Conservation (phyloP, 163 green algal genomes). For the Prototheca cutis region DNA sequence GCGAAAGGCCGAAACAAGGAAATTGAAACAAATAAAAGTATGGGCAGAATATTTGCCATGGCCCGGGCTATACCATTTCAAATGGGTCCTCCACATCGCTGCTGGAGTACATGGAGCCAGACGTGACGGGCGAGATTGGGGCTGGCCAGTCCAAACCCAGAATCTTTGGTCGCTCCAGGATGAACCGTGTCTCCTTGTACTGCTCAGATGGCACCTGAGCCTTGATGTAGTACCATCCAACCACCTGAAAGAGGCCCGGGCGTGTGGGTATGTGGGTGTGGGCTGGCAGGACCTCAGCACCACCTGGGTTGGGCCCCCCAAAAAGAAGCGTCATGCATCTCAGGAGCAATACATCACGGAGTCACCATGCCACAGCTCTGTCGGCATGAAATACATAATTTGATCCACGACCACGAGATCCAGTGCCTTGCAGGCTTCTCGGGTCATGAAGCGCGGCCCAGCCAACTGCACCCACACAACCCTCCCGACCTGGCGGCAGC, state of each 20-base stretch:
- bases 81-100: constrained; percentile 1
- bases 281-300: too few relatives aligned
- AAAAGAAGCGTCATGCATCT: too few relatives aligned
- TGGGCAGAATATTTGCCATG: not conserved
- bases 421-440: too few relatives aligned
- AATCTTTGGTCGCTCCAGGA: constrained; percentile 11
- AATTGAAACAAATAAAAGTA: too few relatives aligned
- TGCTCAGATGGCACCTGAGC: constrained; percentile 8
- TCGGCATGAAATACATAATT: too few relatives aligned
- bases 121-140: not conserved
- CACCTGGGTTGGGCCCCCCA: too few relatives aligned
- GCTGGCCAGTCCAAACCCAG: constrained; percentile 1
- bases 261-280: not conserved
- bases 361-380: too few relatives aligned
- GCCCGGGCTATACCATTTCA: not conserved
- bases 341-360: too few relatives aligned
- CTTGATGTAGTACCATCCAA: constrained; percentile 11
- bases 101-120: not conserved
- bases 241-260: not conserved
- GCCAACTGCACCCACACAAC: not conserved
- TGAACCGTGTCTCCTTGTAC: constrained; percentile 16
- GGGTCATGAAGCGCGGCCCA: too few relatives aligned
- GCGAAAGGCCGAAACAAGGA: too few relatives aligned
- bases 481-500: not conserved
- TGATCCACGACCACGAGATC: too few relatives aligned